Evolutionary conservation across 1,139 yeast genomes (phyloP), one percentile per base, ranked within the genome.

Genomic region (Hansenula anomala): DNA sequence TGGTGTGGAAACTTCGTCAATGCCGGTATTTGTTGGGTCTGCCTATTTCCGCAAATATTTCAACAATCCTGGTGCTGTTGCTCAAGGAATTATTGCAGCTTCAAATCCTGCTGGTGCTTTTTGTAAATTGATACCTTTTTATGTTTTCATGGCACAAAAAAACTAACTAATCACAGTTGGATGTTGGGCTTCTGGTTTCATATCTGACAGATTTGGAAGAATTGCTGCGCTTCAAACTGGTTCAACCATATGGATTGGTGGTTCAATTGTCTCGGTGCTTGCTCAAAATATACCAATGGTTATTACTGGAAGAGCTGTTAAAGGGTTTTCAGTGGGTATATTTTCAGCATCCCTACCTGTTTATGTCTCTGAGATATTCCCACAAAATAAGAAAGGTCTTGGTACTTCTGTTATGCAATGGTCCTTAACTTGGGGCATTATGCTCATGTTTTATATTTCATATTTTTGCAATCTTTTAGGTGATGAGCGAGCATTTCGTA

Each of bases 291-390:
- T 60, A 6, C 44, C 49, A 43, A 52, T 56, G 55, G 48, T 65
- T 10, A 70, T 80, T 33, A 54, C 69, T 32, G 89, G 90, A 20
- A 74, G 94, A 55, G 59, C 74, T 33, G 63, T 83, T 40, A 72
- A 83, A 37, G 94, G 94, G 42, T 44, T 80, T 37, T 82, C 85
- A 41, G 71, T 82, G 44, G 94, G 94, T 34, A 63, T 81, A 42
- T 80, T 84, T 52, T 80, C 89, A 4, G 73, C 89, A 14, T 76
- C 78, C 44, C 75, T 84, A 31, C 86, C 90, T 5, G 83, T 82
- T 34, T 85, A 82, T 60, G 75, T 83, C 42, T 71, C 86, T n/a
- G 94, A 85, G 58, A 68, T 82, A 41, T 71, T 86, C 16, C 86
- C 90, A 38, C 70, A 75, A 49, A 65, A 69, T 39, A 74, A 76